Base-by-base conservation (phyloP, 1,284 basidiomycete species). In the Cutaneotrichosporon dermatis region DNA sequence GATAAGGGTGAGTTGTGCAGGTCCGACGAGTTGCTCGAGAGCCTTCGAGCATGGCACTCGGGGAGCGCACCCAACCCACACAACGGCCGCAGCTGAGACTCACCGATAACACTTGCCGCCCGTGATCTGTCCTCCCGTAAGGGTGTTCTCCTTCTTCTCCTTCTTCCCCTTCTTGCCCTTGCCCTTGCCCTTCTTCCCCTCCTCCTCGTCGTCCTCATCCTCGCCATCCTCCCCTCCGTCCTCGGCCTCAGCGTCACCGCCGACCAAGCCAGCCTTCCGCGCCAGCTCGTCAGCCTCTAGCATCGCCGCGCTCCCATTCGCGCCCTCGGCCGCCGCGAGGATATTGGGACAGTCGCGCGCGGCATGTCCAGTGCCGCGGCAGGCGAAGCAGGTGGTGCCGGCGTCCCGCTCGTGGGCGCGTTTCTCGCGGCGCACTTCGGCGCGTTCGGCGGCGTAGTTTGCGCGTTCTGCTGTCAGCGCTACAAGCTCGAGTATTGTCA, bases 61-160 rank as follows among this genome's bases (percentile, higher is more conserved):
- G 25, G 25, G 25, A 43, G 11, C 25, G 36, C 7, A 7, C 16
- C 11, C 12, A 25, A 6, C 25, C 25, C 25, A 25, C 25, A 25
- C 25, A 25, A 25, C 25, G n/a, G n/a, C 15, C 13, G 3, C 6
- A 6, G 15, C 15, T 43, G 15, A 45, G 50, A 40, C 84, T 37
- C 62, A 90, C 90, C 90, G 80, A 70, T 94, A 94, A 75, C 91
- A 94, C 49, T 91, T 87, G 0, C 88, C 88, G 12, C 88, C 83
- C 0, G 73, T 72, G 1, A 77, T 60, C 54, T 76, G 35, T 70
- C 75, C 53, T 12, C 75, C 62, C 1, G 57, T 62, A 7, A 46
- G 53, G 59, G 6, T 79, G 54, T 59, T 57, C 43, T 56, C 44
- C 55, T 59, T 59, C 55, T 58, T 61, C 46, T 54, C 45, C 55